Conservation (phyloP, 2,329 filamentous ascomycete genomes). For the Fusarium coffeatum region DNA sequence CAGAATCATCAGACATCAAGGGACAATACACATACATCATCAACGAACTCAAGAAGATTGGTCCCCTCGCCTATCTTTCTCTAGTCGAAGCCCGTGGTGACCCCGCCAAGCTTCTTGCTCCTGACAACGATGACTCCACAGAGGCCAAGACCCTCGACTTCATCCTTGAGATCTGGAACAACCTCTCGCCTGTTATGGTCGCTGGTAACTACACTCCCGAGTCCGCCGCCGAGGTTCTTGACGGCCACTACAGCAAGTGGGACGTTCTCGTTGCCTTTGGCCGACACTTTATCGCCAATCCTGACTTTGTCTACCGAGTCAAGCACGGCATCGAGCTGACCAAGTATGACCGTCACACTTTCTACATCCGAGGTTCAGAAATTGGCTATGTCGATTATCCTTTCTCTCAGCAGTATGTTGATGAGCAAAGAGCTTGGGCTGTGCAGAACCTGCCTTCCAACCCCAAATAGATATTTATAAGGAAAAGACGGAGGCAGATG, state of each 20-base stretch:
- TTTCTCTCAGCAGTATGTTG: conserved; percentile 25
- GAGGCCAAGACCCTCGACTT: conserved; percentile 47
- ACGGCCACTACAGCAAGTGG: conserved; percentile 45
- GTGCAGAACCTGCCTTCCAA: conserved; percentile 6
- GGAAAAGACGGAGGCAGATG: too few species aligned
- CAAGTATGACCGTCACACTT: conserved; percentile 43
- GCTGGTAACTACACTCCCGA: conserved; percentile 43
- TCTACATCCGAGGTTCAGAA: conserved; percentile 39
- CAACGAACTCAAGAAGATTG: conserved; percentile 46
- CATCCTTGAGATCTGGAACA: conserved; percentile 48
- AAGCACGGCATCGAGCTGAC: conserved; percentile 41
- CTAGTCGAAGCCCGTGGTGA: conserved; percentile 46
- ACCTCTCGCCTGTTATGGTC: conserved; percentile 46
- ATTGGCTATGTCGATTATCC: conserved; percentile 41
- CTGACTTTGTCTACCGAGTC: conserved; percentile 46
- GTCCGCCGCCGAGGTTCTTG: conserved; percentile 33
- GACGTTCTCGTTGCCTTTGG: conserved; percentile 49
- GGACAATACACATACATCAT: conserved; percentile 44
- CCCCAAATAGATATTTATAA: background rate
- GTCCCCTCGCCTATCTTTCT: conserved; percentile 46
- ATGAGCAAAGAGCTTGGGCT: conserved; percentile 22
- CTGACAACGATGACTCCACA: conserved; percentile 49
- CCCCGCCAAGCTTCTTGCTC: conserved; percentile 21
- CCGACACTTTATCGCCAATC: conserved; percentile 46
- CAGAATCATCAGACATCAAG: conserved; percentile 35